A percentile compares a stretch with the other conserved stretches of the same genome.
Evolutionary conservation across 2,329 filamentous ascomycete genomes (phyloP).

Genomic region (Verticillium dahliae): DNA sequence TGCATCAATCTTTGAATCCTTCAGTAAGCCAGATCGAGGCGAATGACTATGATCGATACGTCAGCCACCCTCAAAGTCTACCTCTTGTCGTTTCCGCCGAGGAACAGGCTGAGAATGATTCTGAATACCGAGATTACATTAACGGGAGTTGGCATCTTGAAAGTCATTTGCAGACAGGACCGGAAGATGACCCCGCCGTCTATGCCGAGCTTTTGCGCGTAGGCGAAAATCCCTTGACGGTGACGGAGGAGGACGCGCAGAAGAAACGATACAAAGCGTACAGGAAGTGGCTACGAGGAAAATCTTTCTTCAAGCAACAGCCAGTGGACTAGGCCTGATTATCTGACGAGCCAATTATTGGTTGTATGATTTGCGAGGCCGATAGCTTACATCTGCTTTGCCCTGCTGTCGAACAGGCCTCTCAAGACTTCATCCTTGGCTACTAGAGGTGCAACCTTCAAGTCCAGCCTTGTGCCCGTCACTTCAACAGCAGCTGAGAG

Average conservation of each 20-base stretch:
- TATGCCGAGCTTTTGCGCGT: slow-evolving; percentile 74
- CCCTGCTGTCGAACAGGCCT: neutral
- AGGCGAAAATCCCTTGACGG: slow-evolving; percentile 77
- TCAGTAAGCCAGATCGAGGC: slow-evolving; percentile 70
- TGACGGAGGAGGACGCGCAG: slow-evolving; percentile 74
- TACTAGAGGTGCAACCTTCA: slow-evolving; percentile 15
- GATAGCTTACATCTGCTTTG: neutral
- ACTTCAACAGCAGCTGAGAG: slow-evolving; percentile 18
- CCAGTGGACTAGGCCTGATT: slow-evolving; percentile 43
- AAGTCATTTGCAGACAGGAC: slow-evolving; percentile 31
- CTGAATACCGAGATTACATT: slow-evolving; percentile 77
- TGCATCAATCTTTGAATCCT: slow-evolving; percentile 80
- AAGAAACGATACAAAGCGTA: slow-evolving; percentile 99
- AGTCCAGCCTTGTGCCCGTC: neutral
- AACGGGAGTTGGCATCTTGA: slow-evolving; percentile 47
- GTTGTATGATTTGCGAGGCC: neutral
- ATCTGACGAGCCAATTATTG: neutral
- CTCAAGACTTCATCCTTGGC: slow-evolving; percentile 2
- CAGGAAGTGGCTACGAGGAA: slow-evolving; percentile 86
- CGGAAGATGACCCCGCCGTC: slow-evolving; percentile 61
- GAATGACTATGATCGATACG: slow-evolving; percentile 82
- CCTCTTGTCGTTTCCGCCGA: slow-evolving; percentile 73
- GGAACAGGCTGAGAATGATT: slow-evolving; percentile 50
- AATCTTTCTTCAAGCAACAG: slow-evolving; percentile 93
- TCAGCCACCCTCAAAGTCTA: slow-evolving; percentile 82